Conservation (phyloP, 2,329 filamentous ascomycete genomes). For the Trichophyton rubrum region DNA sequence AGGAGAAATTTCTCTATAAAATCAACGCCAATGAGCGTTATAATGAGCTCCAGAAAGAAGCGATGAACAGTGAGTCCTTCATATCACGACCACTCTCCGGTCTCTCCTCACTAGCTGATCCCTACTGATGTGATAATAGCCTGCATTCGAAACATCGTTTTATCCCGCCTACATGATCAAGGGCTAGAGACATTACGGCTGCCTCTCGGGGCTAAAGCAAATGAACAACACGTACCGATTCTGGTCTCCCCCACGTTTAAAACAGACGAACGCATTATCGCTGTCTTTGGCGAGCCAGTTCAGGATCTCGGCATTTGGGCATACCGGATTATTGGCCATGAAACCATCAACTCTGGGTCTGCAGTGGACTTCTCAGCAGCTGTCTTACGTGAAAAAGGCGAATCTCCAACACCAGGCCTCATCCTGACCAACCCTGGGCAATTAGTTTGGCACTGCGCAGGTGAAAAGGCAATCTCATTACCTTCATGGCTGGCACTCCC, state of each 20-base stretch:
- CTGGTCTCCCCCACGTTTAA: slow-evolving; percentile 48
- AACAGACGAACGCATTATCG: slow-evolving; percentile 49
- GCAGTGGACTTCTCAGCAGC: slow-evolving; percentile 50
- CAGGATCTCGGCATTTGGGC: slow-evolving; percentile 67
- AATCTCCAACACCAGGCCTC: slow-evolving; percentile 39
- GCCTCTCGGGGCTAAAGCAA: slow-evolving; percentile 40
- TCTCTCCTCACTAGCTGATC: not conserved
- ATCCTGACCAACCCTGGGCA: slow-evolving; percentile 70
- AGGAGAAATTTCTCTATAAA: slow-evolving; percentile 62
- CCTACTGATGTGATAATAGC: slow-evolving; percentile 31
- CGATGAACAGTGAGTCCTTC: slow-evolving; percentile 52
- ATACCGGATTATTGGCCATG: slow-evolving; percentile 51
- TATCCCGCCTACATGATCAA: slow-evolving; percentile 47
- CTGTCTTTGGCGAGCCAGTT: slow-evolving; percentile 59
- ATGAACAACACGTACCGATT: slow-evolving; percentile 55
- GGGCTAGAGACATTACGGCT: slow-evolving; percentile 51
- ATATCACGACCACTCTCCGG: not conserved
- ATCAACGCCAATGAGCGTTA: slow-evolving; percentile 60
- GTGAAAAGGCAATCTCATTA: slow-evolving; percentile 47
- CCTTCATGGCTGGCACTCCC: slow-evolving; percentile 47
- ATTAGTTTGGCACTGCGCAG: slow-evolving; percentile 60
- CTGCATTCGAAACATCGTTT: slow-evolving; percentile 50
- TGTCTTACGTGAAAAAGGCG: slow-evolving; percentile 17
- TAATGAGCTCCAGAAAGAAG: slow-evolving; percentile 62
- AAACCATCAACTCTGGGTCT: slow-evolving; percentile 59